A percentile compares a stretch with the other conserved stretches of the same genome.
Evolutionary conservation across 352 stramenopile genomes (phyloP).

Genomic region (Saprolegnia parasitica): DNA sequence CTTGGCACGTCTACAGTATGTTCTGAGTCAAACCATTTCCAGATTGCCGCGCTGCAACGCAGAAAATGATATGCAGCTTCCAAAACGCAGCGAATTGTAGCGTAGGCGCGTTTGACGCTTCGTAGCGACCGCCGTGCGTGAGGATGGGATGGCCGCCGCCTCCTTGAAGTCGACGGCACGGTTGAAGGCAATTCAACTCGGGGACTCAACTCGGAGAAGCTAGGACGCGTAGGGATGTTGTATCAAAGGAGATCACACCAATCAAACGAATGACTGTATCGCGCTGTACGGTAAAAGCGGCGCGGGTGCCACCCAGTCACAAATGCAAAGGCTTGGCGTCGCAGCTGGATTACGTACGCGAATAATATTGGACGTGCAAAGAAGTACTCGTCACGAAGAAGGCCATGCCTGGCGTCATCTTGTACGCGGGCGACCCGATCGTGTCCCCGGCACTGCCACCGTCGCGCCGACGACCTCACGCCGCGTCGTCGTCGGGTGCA

Average conservation of each 20-base stretch:
- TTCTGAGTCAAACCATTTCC: background rate
- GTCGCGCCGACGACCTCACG: background rate
- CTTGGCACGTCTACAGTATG: too few species aligned
- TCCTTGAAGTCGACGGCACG: too few species aligned
- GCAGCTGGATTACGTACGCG: background rate
- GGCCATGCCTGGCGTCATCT: slow-evolving; percentile 3
- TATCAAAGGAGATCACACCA: background rate
- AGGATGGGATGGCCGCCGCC: too few species aligned
- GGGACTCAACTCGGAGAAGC: too few species aligned
- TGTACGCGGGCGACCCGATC: slow-evolving; percentile 12
- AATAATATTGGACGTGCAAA: background rate
- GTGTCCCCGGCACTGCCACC: background rate
- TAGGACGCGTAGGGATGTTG: background rate
- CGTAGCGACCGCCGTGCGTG: too few species aligned
- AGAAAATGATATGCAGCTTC: background rate
- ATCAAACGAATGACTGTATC: slow-evolving; percentile 16
- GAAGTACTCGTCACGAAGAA: background rate
- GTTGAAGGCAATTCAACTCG: too few species aligned
- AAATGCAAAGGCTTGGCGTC: background rate
- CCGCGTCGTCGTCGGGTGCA: background rate
- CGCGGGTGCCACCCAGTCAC: background rate
- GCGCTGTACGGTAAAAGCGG: slow-evolving; percentile 7
- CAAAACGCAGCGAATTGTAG: too few species aligned
- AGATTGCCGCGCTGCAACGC: background rate
- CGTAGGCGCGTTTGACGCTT: too few species aligned